Evolutionary conservation across 768 basidiomycete genomes (phyloP).

Genomic region (Grammothele lineata): DNA sequence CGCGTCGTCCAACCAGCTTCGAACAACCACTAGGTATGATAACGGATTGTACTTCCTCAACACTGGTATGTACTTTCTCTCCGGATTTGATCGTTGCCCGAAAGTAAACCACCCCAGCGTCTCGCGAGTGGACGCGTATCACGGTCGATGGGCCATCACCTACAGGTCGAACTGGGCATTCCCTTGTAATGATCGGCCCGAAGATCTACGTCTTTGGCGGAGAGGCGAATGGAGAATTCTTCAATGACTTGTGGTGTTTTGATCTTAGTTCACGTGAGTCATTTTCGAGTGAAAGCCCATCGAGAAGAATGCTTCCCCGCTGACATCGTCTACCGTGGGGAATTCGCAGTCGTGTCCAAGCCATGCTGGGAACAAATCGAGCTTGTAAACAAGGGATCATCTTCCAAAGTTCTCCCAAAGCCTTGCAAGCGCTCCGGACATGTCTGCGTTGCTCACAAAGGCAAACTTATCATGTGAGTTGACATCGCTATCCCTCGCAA

Average conservation of each 20-base stretch:
- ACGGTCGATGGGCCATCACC: conserved; percentile 70
- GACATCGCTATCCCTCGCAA: not conserved
- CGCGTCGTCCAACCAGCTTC: conserved; percentile 49
- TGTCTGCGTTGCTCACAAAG: conserved; percentile 71
- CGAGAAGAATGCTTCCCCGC: not conserved
- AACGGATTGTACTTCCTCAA: conserved; percentile 89
- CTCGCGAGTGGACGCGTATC: conserved; percentile 89
- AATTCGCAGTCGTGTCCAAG: conserved; percentile 71
- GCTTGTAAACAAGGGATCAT: too few relatives aligned
- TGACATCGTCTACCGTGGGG: not conserved
- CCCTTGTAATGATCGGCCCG: conserved; percentile 82
- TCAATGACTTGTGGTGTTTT: conserved; percentile 92
- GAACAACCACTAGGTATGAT: conserved; percentile 63
- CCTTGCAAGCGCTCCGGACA: conserved; percentile 87
- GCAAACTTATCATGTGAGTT: conserved; percentile 28
- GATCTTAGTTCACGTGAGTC: conserved; percentile 87
- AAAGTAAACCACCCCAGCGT: conserved; percentile 42
- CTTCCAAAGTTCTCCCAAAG: conserved; percentile 33
- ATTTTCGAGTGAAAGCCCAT: too few relatives aligned
- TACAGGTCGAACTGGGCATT: conserved; percentile 87
- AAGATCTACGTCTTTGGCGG: conserved; percentile 93
- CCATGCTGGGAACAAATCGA: conserved; percentile 79
- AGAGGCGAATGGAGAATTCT: conserved; percentile 84
- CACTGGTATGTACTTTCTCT: conserved; percentile 56
- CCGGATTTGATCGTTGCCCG: not conserved